A percentile compares a stretch with the other conserved stretches of the same genome.
Evolutionary conservation across 2,329 filamentous ascomycete species (phyloP).

Genomic region (Eutypa lata): DNA sequence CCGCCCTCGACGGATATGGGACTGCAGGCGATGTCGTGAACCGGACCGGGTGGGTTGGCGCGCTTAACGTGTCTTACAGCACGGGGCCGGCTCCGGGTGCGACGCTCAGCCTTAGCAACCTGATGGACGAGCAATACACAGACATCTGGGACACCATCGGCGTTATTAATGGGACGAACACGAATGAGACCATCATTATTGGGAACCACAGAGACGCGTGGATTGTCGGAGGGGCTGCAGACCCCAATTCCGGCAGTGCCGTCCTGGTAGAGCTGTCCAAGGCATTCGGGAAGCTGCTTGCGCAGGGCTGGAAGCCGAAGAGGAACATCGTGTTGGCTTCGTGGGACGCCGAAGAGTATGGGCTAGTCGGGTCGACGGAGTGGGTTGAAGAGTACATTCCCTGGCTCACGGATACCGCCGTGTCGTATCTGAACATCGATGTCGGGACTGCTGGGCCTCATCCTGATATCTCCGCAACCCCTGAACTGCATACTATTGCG

Average conservation of each 20-base stretch:
- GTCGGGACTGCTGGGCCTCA: conserved; percentile 58
- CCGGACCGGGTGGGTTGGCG: conserved; percentile 55
- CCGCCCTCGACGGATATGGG: conserved; percentile 73
- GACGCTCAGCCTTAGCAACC: conserved; percentile 62
- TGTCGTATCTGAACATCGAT: conserved; percentile 81
- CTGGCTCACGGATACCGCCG: conserved; percentile 68
- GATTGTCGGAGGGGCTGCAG: conserved; percentile 80
- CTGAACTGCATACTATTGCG: conserved; percentile 64
- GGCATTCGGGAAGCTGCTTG: conserved; percentile 66
- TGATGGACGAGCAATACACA: conserved; percentile 67
- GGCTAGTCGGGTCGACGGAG: conserved; percentile 75
- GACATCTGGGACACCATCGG: conserved; percentile 79
- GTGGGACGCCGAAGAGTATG: conserved; percentile 77
- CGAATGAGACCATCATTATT: conserved; percentile 72
- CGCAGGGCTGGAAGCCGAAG: conserved; percentile 75
- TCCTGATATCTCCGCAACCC: conserved; percentile 59
- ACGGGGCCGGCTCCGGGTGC: conserved; percentile 50
- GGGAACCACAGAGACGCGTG: conserved; percentile 83
- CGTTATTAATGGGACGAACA: conserved; percentile 71
- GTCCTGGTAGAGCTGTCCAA: conserved; percentile 72
- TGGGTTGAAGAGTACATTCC: conserved; percentile 82
- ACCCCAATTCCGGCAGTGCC: conserved; percentile 79
- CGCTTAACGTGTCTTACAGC: conserved; percentile 39
- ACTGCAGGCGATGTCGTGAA: conserved; percentile 65
- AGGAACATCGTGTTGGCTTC: conserved; percentile 74